Percentiles rank a stretch among this genome's conserved stretches.
These are phyloP conservation scores for Martiniozyma abietophila DNA, from an alignment of 805 yeast genomes.

Conservation along the genomic window DNA sequence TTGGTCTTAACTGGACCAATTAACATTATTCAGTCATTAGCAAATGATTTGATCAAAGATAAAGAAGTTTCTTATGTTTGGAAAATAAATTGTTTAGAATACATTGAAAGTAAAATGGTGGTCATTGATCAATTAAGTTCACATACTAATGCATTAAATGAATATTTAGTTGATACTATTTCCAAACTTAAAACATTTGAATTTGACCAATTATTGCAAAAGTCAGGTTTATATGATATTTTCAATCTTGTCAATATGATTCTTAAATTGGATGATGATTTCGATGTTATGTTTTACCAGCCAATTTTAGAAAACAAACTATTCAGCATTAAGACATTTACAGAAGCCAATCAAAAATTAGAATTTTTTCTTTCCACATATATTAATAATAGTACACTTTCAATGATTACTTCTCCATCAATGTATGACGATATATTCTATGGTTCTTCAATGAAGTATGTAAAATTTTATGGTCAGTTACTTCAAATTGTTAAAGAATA, in stretches of 20 bases:
- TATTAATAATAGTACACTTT: slow-evolving; percentile 45
- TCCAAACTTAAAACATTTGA: slow-evolving; percentile 35
- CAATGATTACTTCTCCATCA: slow-evolving; percentile 55
- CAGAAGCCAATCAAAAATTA: slow-evolving; percentile 34
- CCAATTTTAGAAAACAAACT: slow-evolving; percentile 56
- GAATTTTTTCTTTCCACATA: slow-evolving; percentile 51
- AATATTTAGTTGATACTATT: slow-evolving; percentile 28
- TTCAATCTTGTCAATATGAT: slow-evolving; percentile 63
- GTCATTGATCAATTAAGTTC: slow-evolving; percentile 16
- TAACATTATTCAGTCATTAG: slow-evolving; percentile 30
- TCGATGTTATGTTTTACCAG: slow-evolving; percentile 53
- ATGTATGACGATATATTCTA: slow-evolving; percentile 47
- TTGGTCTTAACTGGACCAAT: slow-evolving; percentile 41
- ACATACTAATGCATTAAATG: slow-evolving; percentile 26
- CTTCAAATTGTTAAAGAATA: slow-evolving; percentile 29
- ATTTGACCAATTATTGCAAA: slow-evolving; percentile 37
- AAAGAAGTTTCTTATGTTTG: slow-evolving; percentile 32
- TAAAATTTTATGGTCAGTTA: slow-evolving; percentile 37
- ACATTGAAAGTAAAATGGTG: slow-evolving; percentile 40
- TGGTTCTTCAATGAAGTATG: slow-evolving; percentile 39
- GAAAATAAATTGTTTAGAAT: slow-evolving; percentile 51
- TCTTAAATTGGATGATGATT: slow-evolving; percentile 53
- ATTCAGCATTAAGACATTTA: slow-evolving; percentile 37
- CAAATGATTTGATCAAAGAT: slow-evolving; percentile 11
- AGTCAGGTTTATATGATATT: slow-evolving; percentile 48